Evolutionary conservation across 352 stramenopile genomes (phyloP).

Genomic region (Globisporangium barbulae): DNA sequence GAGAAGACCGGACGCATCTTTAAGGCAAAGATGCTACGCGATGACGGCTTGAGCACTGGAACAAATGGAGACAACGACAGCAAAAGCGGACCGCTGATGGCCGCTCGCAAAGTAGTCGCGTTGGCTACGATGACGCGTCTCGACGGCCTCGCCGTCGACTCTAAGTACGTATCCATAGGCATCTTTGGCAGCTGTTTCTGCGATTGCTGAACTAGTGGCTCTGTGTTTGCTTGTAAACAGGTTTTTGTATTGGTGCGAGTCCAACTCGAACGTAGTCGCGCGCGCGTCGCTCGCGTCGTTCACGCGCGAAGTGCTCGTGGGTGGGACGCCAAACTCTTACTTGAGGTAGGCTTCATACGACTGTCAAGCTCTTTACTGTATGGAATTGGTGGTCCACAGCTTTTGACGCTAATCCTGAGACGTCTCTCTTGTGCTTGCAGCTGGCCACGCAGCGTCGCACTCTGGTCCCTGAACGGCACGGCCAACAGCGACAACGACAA

Average conservation of each 20-base stretch:
- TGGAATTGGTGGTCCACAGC: background rate
- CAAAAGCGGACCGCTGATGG: conserved; percentile 17
- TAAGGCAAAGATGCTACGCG: conserved; percentile 19
- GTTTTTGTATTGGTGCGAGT: conserved; percentile 72
- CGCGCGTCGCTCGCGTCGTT: conserved; percentile 41
- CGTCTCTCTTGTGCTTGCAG: conserved; percentile 21
- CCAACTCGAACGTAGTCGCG: conserved; percentile 59
- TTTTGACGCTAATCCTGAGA: background rate
- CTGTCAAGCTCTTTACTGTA: background rate
- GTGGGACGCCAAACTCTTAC: conserved; percentile 44
- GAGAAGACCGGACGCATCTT: conserved; percentile 70
- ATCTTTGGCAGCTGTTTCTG: background rate
- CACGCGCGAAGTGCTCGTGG: conserved; percentile 44
- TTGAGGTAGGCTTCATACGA: conserved; percentile 34
- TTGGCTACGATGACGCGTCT: conserved; percentile 43
- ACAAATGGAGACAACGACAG: conserved; percentile 6
- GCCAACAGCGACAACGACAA: conserved; percentile 29
- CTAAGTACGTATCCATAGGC: conserved; percentile 22
- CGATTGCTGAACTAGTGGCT: conserved; percentile 3
- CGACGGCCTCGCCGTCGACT: conserved; percentile 61
- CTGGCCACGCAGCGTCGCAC: conserved; percentile 56
- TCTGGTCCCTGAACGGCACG: conserved; percentile 32
- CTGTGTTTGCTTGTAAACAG: conserved; percentile 18
- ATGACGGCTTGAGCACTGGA: conserved; percentile 8
- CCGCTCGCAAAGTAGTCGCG: conserved; percentile 31